These are phyloP conservation scores for Pugionium cornutum DNA, from an alignment of 345 rosid species.

Conservation along the genomic window DNA sequence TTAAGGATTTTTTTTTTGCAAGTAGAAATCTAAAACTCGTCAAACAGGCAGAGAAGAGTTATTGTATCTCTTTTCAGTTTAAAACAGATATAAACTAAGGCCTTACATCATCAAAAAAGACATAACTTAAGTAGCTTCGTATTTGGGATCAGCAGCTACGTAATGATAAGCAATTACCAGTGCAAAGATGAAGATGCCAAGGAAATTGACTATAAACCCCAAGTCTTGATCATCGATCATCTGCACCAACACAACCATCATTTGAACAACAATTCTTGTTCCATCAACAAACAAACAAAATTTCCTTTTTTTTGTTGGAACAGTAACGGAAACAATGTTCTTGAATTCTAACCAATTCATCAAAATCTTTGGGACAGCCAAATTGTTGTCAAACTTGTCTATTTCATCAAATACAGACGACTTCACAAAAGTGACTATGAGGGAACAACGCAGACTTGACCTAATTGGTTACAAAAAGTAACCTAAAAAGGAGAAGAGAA, in stretches of 20 bases:
- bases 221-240: constrained; percentile 83
- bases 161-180: constrained; percentile 82
- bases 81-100: constrained; percentile 1
- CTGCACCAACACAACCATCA: constrained; percentile 49
- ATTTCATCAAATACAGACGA: constrained; percentile 4
- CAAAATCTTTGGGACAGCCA: neutral
- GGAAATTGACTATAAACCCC: constrained; percentile 75
- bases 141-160: constrained; percentile 86
- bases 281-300: constrained; percentile 3
- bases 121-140: constrained; percentile 55
- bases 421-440: neutral
- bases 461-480: neutral
- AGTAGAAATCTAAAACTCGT: neutral
- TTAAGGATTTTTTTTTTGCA: no score
- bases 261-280: constrained; percentile 18
- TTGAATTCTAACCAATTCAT: constrained; percentile 7
- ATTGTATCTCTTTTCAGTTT: constrained; percentile 24
- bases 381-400: neutral
- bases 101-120: constrained; percentile 11
- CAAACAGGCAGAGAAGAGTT: neutral
- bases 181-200: constrained; percentile 71
- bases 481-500: neutral
- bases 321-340: neutral
- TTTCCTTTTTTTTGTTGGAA: neutral
- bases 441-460: constrained; percentile 1